These are phyloP conservation scores for Cyanidiococcus yangmingshanensis DNA, from an alignment of 23 red algal species.

Conservation along the genomic window DNA sequence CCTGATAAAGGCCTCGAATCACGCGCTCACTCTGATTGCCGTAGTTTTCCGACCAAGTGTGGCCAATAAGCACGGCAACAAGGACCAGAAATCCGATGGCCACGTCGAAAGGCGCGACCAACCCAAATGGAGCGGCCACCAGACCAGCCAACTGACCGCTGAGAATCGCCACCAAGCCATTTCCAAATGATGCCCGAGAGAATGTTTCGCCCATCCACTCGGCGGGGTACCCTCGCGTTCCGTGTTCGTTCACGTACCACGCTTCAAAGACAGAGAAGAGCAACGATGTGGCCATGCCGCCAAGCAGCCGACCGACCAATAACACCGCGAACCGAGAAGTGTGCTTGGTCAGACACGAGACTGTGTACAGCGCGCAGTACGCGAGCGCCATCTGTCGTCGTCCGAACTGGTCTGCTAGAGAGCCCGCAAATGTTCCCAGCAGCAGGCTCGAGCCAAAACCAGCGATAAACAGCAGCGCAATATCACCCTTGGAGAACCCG, in stretches of 20 bases:
- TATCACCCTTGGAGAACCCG: conserved; percentile 74
- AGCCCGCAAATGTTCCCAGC: conserved; percentile 82
- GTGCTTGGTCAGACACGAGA: conserved; percentile 94
- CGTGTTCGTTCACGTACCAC: conserved; percentile 91
- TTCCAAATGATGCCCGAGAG: conserved; percentile 80
- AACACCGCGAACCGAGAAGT: conserved; percentile 59
- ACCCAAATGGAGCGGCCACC: conserved; percentile 49
- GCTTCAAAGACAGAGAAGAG: conserved; percentile 93
- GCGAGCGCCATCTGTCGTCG: conserved; percentile 50
- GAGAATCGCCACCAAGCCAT: conserved; percentile 75
- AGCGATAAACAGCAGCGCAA: conserved; percentile 87
- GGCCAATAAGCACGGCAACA: conserved; percentile 34
- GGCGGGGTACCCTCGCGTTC: conserved; percentile 33
- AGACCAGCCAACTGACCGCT: conserved; percentile 70
- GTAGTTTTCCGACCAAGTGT: conserved; percentile 75
- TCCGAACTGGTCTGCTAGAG: conserved; percentile 82
- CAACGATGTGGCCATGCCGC: conserved; percentile 73
- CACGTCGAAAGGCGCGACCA: conserved; percentile 90
- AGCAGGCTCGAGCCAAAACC: conserved; percentile 79
- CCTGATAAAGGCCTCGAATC: conserved; percentile 33
- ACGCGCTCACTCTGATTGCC: conserved; percentile 40
- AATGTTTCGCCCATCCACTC: conserved; percentile 65
- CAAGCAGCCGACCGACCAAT: conserved; percentile 66
- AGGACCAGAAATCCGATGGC: conserved; percentile 44
- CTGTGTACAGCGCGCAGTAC: conserved; percentile 48